These are phyloP conservation scores for Gentiana straminea DNA, from an alignment of 257 asterid genomes.

Conservation along the genomic window DNA sequence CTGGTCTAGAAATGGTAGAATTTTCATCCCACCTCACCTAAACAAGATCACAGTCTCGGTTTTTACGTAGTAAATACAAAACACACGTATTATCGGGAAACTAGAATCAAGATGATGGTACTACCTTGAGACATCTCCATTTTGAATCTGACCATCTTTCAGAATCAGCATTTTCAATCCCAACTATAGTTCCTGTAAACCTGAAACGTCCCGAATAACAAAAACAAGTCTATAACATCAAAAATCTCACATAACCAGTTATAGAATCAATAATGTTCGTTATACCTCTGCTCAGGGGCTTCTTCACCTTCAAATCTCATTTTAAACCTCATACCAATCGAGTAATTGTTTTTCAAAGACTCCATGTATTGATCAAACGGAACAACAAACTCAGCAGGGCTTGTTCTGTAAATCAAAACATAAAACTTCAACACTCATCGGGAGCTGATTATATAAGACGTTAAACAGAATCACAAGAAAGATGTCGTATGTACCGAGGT, in stretches of 20 bases:
- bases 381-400: constrained; percentile 86
- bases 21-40: constrained; percentile 98
- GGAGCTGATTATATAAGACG: no score
- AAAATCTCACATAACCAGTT: neutral
- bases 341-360: constrained; percentile 55
- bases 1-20: constrained; percentile 78
- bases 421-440: no score
- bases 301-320: constrained; percentile 99
- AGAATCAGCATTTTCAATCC: constrained; percentile 68
- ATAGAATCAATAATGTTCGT: neutral
- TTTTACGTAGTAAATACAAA: neutral
- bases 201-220: constrained; percentile 17
- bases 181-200: constrained; percentile 91
- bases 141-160: constrained; percentile 74
- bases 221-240: neutral
- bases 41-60: constrained; percentile 4
- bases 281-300: constrained; percentile 96
- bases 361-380: constrained; percentile 80
- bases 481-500: constrained; percentile 64
- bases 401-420: constrained; percentile 39
- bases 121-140: constrained; percentile 96
- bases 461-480: neutral
- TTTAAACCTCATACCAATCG: constrained; percentile 93
- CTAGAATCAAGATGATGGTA: neutral
- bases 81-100: neutral